These are phyloP conservation scores for Lipomyces yamadae DNA, from an alignment of 805 yeast species.

Conservation along the genomic window DNA sequence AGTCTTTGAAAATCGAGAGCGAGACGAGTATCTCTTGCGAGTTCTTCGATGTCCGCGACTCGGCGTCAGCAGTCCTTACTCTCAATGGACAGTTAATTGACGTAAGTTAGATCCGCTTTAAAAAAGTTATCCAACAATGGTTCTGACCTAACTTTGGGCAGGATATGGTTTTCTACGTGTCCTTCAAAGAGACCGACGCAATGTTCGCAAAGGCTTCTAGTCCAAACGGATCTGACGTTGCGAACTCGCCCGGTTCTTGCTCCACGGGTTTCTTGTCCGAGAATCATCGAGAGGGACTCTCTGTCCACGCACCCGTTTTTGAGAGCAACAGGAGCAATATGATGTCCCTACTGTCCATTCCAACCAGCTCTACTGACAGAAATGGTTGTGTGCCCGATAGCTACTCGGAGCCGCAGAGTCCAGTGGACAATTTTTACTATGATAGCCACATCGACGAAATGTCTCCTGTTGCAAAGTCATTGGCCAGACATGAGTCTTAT, in stretches of 20 bases:
- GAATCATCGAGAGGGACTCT: constrained; percentile 18
- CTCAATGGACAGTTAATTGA: constrained; percentile 40
- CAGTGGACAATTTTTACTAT: constrained; percentile 14
- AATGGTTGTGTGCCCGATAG: constrained; percentile 11
- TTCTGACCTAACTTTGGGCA: background rate
- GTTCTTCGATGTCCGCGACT: constrained; percentile 47
- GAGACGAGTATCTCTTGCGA: constrained; percentile 42
- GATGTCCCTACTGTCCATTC: background rate
- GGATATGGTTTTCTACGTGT: constrained; percentile 30
- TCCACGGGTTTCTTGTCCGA: constrained; percentile 2
- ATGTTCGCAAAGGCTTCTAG: constrained; percentile 3
- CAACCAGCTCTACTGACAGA: background rate
- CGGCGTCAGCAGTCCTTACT: constrained; percentile 43
- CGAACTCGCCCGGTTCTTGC: background rate
- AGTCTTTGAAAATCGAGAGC: constrained; percentile 29
- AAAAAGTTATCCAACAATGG: background rate
- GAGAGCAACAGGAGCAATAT: constrained; percentile 13
- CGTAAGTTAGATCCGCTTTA: constrained; percentile 14
- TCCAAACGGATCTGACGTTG: background rate
- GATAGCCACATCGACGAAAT: constrained; percentile 9
- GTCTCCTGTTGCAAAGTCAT: background rate
- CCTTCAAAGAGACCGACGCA: constrained; percentile 10
- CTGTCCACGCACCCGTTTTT: constrained; percentile 32
- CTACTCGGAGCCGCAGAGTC: constrained; percentile 28
- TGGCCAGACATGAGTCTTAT: constrained; percentile 17